These are phyloP conservation scores for Umbelopsis vinacea DNA, from an alignment of 192 early-diverging fungal genomes.

Conservation along the genomic window DNA sequence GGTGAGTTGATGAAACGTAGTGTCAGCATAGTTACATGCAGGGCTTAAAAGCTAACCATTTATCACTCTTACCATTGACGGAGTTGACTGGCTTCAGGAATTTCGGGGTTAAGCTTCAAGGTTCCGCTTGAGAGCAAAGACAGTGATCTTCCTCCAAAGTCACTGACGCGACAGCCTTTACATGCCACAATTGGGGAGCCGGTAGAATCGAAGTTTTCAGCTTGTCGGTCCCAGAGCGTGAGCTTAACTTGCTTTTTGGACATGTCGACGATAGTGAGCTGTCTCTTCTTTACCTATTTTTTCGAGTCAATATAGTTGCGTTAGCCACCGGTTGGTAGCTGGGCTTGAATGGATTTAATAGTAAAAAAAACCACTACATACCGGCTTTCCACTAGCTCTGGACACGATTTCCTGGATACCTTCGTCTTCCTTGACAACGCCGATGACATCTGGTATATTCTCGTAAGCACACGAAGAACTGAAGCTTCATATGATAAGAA, in stretches of 20 bases:
- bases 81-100: conserved; percentile 72
- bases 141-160: conserved; percentile 80
- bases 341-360: neutral
- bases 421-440: conserved; percentile 67
- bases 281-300: conserved; percentile 76
- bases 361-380: conserved; percentile 33
- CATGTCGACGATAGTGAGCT: conserved; percentile 81
- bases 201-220: conserved; percentile 62
- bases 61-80: conserved; percentile 67
- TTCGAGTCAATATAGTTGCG: neutral
- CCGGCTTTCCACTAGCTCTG: conserved; percentile 59
- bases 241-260: conserved; percentile 68
- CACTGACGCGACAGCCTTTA: conserved; percentile 85
- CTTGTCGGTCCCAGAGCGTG: conserved; percentile 89
- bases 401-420: conserved; percentile 65
- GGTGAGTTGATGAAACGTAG: neutral
- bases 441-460: conserved; percentile 72
- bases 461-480: neutral
- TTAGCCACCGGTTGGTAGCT: neutral
- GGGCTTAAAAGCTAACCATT: neutral
- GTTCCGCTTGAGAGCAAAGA: conserved; percentile 51
- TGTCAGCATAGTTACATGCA: neutral
- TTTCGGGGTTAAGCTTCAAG: conserved; percentile 74
- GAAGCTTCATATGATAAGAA: too few species aligned
- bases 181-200: conserved; percentile 72